Conservation (phyloP, 495 filamentous ascomycete species). For the Neurospora sp. region DNA sequence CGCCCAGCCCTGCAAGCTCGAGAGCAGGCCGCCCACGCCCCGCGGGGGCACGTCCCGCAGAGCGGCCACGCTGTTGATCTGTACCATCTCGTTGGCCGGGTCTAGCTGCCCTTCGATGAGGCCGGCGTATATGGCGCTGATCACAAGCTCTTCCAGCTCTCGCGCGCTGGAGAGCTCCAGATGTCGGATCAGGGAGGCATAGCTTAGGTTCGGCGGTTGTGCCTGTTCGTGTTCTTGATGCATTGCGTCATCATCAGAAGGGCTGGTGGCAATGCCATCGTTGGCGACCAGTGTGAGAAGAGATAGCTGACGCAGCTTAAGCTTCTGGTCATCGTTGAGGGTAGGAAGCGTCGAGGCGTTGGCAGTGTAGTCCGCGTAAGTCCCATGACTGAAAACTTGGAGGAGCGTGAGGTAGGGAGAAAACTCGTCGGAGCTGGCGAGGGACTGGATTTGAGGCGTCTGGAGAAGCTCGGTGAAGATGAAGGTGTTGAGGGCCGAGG, state of each 20-base stretch:
- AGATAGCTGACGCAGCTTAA: conserved; percentile 85
- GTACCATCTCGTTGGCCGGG: conserved; percentile 57
- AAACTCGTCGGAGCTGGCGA: conserved; percentile 41
- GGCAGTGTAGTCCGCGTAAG: conserved; percentile 58
- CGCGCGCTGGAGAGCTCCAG: conserved; percentile 59
- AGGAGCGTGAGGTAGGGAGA: conserved; percentile 57
- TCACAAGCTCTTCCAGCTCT: conserved; percentile 83
- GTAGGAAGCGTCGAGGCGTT: conserved; percentile 50
- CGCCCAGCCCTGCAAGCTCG: conserved; percentile 52
- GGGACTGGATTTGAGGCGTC: conserved; percentile 67
- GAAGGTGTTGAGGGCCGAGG: conserved; percentile 76
- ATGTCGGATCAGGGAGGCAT: conserved; percentile 50
- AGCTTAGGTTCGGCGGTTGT: conserved; percentile 44
- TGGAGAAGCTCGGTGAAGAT: conserved; percentile 91
- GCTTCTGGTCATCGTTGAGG: conserved; percentile 60
- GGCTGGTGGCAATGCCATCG: conserved; percentile 30
- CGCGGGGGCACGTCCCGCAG: conserved; percentile 71
- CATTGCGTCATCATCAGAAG: not conserved
- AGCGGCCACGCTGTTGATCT: conserved; percentile 67
- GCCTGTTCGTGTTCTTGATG: not conserved
- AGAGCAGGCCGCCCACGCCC: conserved; percentile 53
- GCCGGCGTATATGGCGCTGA: conserved; percentile 76
- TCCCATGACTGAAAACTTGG: conserved; percentile 89
- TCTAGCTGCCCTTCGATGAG: conserved; percentile 76
- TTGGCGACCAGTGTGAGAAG: conserved; percentile 61